phyloP scores from a whole-genome alignment of 2,329 filamentous ascomycete genomes.

The Cordyceps cateniannulata region DNA sequence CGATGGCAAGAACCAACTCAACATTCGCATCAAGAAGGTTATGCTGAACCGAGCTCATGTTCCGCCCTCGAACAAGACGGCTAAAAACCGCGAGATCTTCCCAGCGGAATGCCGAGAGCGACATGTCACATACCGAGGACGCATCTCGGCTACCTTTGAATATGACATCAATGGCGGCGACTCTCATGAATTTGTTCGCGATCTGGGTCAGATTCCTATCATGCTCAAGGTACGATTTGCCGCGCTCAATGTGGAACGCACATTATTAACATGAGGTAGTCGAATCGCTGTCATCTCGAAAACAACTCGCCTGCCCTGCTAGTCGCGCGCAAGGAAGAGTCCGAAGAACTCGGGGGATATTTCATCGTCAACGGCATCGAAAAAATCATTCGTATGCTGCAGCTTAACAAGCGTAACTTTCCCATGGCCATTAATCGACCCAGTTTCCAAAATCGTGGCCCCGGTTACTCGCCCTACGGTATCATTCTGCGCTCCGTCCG shows the following conservation, averaged over 20 bases:
- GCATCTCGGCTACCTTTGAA: slow-evolving; percentile 75
- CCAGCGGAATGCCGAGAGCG: slow-evolving; percentile 92
- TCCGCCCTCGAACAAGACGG: slow-evolving; percentile 76
- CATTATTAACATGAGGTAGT: slow-evolving; percentile 40
- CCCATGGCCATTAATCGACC: slow-evolving; percentile 89
- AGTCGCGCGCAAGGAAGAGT: slow-evolving; percentile 85
- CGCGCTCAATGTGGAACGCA: neutral
- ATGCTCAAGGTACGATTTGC: slow-evolving; percentile 72
- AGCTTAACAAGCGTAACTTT: slow-evolving; percentile 86
- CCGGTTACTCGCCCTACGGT: slow-evolving; percentile 82
- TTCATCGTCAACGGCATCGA: slow-evolving; percentile 98
- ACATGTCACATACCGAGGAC: slow-evolving; percentile 84
- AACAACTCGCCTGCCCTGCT: slow-evolving; percentile 76
- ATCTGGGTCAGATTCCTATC: slow-evolving; percentile 82
- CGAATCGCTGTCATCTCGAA: slow-evolving; percentile 85
- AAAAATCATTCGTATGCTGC: slow-evolving; percentile 88
- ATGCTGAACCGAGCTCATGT: slow-evolving; percentile 76
- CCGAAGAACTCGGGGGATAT: slow-evolving; percentile 92
- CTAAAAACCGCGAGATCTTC: slow-evolving; percentile 75
- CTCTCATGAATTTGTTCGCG: slow-evolving; percentile 72
- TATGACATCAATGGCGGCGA: slow-evolving; percentile 84
- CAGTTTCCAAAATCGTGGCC: slow-evolving; percentile 82
- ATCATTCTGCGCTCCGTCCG: slow-evolving; percentile 87
- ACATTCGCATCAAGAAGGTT: slow-evolving; percentile 72
- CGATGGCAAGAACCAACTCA: slow-evolving; percentile 64